Base-by-base conservation (phyloP, 2,329 filamentous ascomycete species). In the Tolypocladium ovalisporum region DNA sequence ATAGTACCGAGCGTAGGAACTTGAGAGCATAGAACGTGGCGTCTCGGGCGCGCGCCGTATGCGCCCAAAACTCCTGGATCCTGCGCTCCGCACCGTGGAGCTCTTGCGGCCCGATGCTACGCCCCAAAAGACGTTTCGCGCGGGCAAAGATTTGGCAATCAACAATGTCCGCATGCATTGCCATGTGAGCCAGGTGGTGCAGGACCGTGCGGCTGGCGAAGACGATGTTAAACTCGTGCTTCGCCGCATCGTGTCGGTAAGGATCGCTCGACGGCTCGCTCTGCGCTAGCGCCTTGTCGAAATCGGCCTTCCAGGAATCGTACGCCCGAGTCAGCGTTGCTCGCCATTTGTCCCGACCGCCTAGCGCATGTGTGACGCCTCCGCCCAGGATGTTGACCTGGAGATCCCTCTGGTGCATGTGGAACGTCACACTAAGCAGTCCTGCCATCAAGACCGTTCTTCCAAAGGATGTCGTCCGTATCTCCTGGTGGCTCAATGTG, bases 101-200 rank as follows among this genome's bases (percentile, higher is more conserved):
- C 71, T 97, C 94, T 60, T 89, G 84, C 1, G 84, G 79, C 1
- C 89, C 91, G 60, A 97, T 95, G 0, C 87, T 86, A 52, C 93
- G 85, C 27, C 94, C 93, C 4, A 97, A 82, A 2, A 97, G 80
- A 35, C 92, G 82, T 64, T 87, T 89, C 1, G 93, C 90, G 10
- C 92, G 86, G 6, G 93, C 94, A 70, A 94, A 97, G 62, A 97
- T 95, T 72, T 97, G 93, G 66, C 91, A 93, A 70, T 97, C 93
- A n/a, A 96, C 89, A 56, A 97, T 90, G 67, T 97, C 93, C 29
- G 96, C 91, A 67, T 97, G 91, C 82, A 96, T 96, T 3, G 91
- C 90, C 90, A 99, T 97, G 71, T 97, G 94, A 0, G 94, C 94
- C 15, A 99, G 78, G 65, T 96, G 90, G 68, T 97, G 92, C 51